These are phyloP conservation scores for Leccinum subgranulosum DNA, from an alignment of 768 basidiomycete genomes.

Conservation along the genomic window DNA sequence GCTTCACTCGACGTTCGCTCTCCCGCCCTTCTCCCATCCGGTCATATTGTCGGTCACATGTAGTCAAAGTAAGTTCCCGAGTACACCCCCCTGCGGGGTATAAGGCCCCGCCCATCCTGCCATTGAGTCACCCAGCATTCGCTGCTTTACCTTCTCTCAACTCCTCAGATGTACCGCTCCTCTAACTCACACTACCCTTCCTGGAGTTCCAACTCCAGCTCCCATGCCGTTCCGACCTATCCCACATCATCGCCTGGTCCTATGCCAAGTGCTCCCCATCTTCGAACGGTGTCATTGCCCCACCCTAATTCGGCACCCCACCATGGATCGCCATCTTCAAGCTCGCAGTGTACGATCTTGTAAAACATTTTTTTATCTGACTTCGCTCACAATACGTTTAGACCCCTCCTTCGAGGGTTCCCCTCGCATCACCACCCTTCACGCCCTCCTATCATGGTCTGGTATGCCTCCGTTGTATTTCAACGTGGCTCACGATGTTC, in stretches of 20 bases:
- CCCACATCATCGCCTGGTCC: constrained; percentile 18
- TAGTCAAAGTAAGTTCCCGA: constrained; percentile 22
- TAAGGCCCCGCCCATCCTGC: constrained; percentile 20
- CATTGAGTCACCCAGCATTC: constrained; percentile 22
- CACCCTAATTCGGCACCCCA: constrained; percentile 27
- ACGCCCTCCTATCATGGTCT: constrained; percentile 25
- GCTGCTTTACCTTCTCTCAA: background rate
- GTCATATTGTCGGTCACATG: constrained; percentile 15
- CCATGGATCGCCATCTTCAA: constrained; percentile 16
- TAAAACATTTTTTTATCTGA: background rate
- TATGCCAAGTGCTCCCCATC: constrained; percentile 24
- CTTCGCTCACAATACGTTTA: constrained; percentile 4
- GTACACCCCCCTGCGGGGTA: constrained; percentile 15
- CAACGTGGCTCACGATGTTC: constrained; percentile 26
- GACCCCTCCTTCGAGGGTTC: constrained; percentile 13
- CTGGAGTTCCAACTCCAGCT: constrained; percentile 17
- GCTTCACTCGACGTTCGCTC: constrained; percentile 20
- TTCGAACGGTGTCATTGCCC: constrained; percentile 28
- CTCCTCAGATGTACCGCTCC: constrained; percentile 19
- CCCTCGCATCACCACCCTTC: constrained; percentile 21
- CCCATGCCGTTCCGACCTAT: constrained; percentile 6
- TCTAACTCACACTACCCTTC: constrained; percentile 19
- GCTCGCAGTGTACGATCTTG: constrained; percentile 17
- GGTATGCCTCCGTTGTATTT: constrained; percentile 19
- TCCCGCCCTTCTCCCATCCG: constrained; percentile 24